Base-by-base conservation (phyloP, 495 filamentous ascomycete species). In the Podospora australis region DNA sequence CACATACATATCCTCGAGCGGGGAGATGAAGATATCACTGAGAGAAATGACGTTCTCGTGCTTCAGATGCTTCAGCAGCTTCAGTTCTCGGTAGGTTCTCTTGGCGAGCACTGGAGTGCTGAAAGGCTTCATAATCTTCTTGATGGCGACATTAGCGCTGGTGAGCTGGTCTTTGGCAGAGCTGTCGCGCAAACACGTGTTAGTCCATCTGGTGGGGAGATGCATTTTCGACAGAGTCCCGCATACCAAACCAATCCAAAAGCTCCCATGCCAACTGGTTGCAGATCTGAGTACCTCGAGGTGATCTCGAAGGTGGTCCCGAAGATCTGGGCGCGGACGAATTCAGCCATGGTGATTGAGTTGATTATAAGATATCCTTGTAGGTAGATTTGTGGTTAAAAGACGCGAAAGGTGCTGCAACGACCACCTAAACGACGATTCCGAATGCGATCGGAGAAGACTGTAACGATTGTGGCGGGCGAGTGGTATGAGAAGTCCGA, bases 71-170 rank as follows among this genome's bases (percentile, higher is more conserved):
- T 98, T 98, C 58, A 98, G 72, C 47, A 98, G 78, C 77, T 98
- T 98, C 68, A 98, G 73, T 64, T 98, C 92, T 49, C 92, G 85
- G 63, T 98, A 98, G 21, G 92, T 98, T 62, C 92, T 77, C 76
- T 98, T 98, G 17, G 92, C 92, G 32, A 98, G 72, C 36, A 98
- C 92, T 5, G 92, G 92, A 9, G 92, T 98, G 75, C 89, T 95
- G 72, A 98, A 98, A 6, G 92, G 92, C 76, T 98, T 98, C 94
- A 98, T 97, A 62, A 98, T 98, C 77, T 98, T 98, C 80, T 98
- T 98, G 58, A 98, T 89, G 24, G 92, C 92, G 49, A 98, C 92
- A 62, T 87, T 87, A 64, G 95, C 88, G 58, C 75, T 83, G 44
- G 94, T 97, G 65, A 98, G 88, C 76, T 96, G 88, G 66, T 98